phyloP scores from a whole-genome alignment of 1,139 yeast genomes.

The Magnusiomyces magnusii region DNA sequence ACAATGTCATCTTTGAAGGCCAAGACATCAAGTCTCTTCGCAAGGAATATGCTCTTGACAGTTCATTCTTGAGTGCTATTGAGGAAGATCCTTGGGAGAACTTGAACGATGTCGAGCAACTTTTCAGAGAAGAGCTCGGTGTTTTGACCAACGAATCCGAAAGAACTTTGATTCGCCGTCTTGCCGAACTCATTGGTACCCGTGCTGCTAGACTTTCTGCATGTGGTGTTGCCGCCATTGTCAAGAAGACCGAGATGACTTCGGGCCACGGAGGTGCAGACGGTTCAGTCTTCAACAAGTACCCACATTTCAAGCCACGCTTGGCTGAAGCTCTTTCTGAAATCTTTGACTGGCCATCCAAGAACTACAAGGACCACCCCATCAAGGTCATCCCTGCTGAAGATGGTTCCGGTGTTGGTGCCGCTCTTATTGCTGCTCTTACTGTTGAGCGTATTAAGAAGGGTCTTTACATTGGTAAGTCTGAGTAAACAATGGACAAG shows the following conservation, averaged over 20 bases:
- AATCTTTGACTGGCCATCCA: slow-evolving; percentile 70
- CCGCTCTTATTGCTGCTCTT: slow-evolving; percentile 94
- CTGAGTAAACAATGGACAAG: no score
- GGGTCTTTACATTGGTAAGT: slow-evolving; percentile 64
- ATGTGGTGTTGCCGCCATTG: slow-evolving; percentile 94
- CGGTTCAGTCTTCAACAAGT: slow-evolving; percentile 90
- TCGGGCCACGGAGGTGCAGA: slow-evolving; percentile 93
- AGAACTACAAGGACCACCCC: slow-evolving; percentile 55
- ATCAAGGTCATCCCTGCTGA: slow-evolving; percentile 82
- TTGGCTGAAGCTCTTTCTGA: slow-evolving; percentile 87
- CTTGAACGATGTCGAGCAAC: slow-evolving; percentile 62
- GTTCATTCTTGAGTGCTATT: slow-evolving; percentile 76
- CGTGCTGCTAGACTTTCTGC: slow-evolving; percentile 90
- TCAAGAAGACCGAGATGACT: slow-evolving; percentile 73
- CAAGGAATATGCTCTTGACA: slow-evolving; percentile 67
- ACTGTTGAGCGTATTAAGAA: slow-evolving; percentile 67
- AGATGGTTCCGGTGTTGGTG: slow-evolving; percentile 98
- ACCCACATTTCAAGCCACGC: slow-evolving; percentile 85
- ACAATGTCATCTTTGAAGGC: slow-evolving; percentile 57
- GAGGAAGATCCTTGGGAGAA: slow-evolving; percentile 91
- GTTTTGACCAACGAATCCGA: slow-evolving; percentile 68
- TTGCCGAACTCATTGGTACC: slow-evolving; percentile 83
- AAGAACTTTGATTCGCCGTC: slow-evolving; percentile 71
- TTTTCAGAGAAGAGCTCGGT: slow-evolving; percentile 53
- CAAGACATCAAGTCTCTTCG: slow-evolving; percentile 59